These are phyloP conservation scores for Cryphonectria naterciae DNA, from an alignment of 2,329 filamentous ascomycete species.

Conservation along the genomic window DNA sequence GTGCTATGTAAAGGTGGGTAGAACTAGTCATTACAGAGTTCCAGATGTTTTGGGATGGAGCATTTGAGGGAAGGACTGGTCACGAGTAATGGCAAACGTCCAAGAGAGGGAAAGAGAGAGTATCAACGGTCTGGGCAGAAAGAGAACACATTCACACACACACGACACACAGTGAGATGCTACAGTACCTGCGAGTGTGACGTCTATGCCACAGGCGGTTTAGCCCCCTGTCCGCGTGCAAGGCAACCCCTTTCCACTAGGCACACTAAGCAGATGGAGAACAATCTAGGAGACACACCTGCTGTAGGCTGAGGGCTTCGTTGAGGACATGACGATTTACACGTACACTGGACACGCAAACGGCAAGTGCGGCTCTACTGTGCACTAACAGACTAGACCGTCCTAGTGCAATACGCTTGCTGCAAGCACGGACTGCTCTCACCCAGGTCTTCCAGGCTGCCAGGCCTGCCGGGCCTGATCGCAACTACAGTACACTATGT, in stretches of 20 bases:
- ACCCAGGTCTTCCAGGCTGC: not conserved
- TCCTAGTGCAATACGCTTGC: not conserved
- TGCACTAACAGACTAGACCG: not conserved
- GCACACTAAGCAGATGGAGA: not conserved
- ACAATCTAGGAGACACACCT: not conserved
- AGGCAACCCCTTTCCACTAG: not conserved
- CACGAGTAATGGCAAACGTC: not conserved
- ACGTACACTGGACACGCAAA: not conserved
- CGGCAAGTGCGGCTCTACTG: constrained; percentile 1
- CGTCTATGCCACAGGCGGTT: not conserved
- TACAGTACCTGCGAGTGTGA: not conserved
- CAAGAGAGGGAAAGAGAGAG: not conserved
- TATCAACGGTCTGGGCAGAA: not conserved
- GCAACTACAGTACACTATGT: not conserved
- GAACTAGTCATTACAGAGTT: constrained; percentile 1
- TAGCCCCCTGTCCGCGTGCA: not conserved
- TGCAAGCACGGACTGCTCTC: constrained; percentile 3
- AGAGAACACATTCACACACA: not conserved
- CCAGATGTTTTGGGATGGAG: not conserved
- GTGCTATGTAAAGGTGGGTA: not conserved
- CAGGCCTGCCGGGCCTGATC: not conserved
- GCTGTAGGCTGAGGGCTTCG: not conserved
- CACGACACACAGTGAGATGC: not conserved
- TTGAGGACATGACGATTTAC: not conserved
- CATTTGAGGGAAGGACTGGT: not conserved